Evolutionary conservation across 2,329 filamentous ascomycete species (phyloP).

Genomic region (Alternaria postmessia): DNA sequence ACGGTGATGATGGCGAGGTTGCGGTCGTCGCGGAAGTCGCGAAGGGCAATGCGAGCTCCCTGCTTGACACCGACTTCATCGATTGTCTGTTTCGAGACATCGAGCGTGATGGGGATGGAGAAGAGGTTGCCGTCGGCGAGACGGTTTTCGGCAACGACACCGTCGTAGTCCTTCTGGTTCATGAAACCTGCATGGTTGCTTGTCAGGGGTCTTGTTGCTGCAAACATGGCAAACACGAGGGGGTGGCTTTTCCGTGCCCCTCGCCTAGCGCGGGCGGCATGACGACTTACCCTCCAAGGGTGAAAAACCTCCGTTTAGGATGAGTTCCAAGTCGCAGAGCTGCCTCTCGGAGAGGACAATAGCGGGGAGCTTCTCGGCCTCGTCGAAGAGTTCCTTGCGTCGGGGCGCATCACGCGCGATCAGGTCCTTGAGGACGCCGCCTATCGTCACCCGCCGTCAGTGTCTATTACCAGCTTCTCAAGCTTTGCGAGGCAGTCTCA

Average conservation of each 20-base stretch:
- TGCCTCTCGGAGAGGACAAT: slow-evolving; percentile 90
- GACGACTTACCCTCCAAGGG: slow-evolving; percentile 84
- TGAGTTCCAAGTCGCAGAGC: slow-evolving; percentile 95
- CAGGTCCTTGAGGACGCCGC: slow-evolving; percentile 97
- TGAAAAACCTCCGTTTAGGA: slow-evolving; percentile 97
- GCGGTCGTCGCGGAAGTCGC: slow-evolving; percentile 94
- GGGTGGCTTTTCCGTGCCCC: slow-evolving; percentile 20
- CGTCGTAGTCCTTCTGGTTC: slow-evolving; percentile 96
- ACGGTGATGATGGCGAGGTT: slow-evolving; percentile 96
- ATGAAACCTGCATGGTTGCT: slow-evolving; percentile 75
- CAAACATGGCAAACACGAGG: slow-evolving; percentile 42
- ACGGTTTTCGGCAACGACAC: slow-evolving; percentile 87
- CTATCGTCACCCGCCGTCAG: slow-evolving; percentile 52
- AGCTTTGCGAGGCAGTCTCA: slow-evolving; percentile 33
- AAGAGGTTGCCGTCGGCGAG: slow-evolving; percentile 90
- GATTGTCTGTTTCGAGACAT: slow-evolving; percentile 78
- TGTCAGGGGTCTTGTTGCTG: slow-evolving; percentile 15
- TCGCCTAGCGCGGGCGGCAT: slow-evolving; percentile 18
- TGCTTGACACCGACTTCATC: slow-evolving; percentile 78
- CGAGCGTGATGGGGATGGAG: slow-evolving; percentile 95
- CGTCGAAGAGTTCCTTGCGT: slow-evolving; percentile 78
- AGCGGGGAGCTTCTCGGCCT: slow-evolving; percentile 87
- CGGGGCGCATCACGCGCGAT: slow-evolving; percentile 89
- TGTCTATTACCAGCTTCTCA: slow-evolving; percentile 8
- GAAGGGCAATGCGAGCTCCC: slow-evolving; percentile 83